phyloP scores from a whole-genome alignment of 768 basidiomycete species.

The Calocybe gangraenosa region DNA sequence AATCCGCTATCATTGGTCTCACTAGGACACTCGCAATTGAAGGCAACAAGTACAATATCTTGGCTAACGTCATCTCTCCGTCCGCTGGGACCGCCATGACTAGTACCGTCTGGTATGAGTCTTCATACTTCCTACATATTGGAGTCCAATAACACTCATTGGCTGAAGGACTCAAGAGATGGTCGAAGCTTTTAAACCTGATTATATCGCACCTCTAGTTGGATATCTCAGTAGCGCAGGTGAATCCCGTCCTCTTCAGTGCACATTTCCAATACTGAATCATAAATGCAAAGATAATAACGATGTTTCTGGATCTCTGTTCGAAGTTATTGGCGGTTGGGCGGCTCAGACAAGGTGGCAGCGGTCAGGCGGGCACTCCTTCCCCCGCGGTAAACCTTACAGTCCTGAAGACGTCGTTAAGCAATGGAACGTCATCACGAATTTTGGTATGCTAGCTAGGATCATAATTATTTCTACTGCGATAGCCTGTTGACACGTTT shows the following conservation, averaged over 20 bases:
- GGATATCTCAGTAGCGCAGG: slow-evolving; percentile 83
- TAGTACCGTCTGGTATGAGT: slow-evolving; percentile 63
- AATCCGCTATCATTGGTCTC: slow-evolving; percentile 86
- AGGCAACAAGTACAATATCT: slow-evolving; percentile 86
- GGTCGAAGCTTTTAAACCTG: slow-evolving; percentile 92
- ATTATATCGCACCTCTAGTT: slow-evolving; percentile 89
- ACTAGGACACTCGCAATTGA: slow-evolving; percentile 90
- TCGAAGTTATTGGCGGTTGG: slow-evolving; percentile 91
- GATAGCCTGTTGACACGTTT: slow-evolving; percentile 4
- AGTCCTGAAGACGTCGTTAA: slow-evolving; percentile 76
- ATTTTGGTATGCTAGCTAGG: slow-evolving; percentile 58
- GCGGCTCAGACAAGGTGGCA: slow-evolving; percentile 93
- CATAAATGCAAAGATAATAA: slow-evolving; percentile 50
- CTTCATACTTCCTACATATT: slow-evolving; percentile 4
- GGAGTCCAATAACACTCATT: neutral
- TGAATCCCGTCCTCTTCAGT: slow-evolving; percentile 18
- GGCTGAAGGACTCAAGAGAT: slow-evolving; percentile 66
- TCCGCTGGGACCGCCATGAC: slow-evolving; percentile 93
- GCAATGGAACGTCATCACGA: slow-evolving; percentile 82
- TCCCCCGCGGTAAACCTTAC: slow-evolving; percentile 72
- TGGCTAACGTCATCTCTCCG: slow-evolving; percentile 85
- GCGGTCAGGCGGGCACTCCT: slow-evolving; percentile 80
- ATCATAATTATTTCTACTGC: neutral
- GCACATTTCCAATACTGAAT: neutral
- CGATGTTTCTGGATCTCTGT: slow-evolving; percentile 68